Percentiles rank a stretch among this genome's conserved stretches.
Conservation (phyloP, 2,329 filamentous ascomycete species). For the Fonsecaea multimorphosa region DNA sequence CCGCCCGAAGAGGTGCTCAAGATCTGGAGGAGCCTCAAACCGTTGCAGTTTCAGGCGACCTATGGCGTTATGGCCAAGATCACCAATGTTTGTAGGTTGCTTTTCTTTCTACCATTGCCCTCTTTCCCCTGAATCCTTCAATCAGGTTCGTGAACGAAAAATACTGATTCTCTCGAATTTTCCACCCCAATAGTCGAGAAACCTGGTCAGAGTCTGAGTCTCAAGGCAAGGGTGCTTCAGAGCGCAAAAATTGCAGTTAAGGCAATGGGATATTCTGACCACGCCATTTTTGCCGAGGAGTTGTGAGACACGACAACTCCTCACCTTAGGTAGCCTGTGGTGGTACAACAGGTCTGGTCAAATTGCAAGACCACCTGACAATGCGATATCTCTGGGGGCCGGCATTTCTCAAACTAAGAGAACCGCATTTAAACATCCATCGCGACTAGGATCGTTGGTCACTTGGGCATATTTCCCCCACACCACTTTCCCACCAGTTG, state of each 20-base stretch:
- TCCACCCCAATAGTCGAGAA: slow-evolving; percentile 59
- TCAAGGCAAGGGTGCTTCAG: slow-evolving; percentile 71
- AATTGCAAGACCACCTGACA: background rate
- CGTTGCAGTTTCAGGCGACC: slow-evolving; percentile 72
- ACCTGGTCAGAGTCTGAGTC: slow-evolving; percentile 63
- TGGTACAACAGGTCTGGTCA: too few relatives aligned
- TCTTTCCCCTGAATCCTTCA: background rate
- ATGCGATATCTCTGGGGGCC: background rate
- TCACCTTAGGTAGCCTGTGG: too few relatives aligned
- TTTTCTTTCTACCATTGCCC: background rate
- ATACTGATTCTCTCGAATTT: slow-evolving; percentile 10
- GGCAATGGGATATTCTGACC: slow-evolving; percentile 47
- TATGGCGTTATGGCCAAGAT: slow-evolving; percentile 39
- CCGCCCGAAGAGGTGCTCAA: slow-evolving; percentile 65
- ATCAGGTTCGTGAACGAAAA: background rate
- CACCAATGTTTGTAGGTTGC: slow-evolving; percentile 34
- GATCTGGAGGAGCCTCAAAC: slow-evolving; percentile 73
- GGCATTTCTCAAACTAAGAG: slow-evolving; percentile 34
- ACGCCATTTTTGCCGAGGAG: slow-evolving; percentile 42
- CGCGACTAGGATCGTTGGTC: slow-evolving; percentile 65
- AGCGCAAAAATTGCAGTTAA: slow-evolving; percentile 77
- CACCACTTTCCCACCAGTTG: slow-evolving; percentile 87
- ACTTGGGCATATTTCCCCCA: slow-evolving; percentile 83
- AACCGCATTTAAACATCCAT: slow-evolving; percentile 65
- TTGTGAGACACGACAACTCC: slow-evolving; percentile 16